Conservation (phyloP, 2,329 filamentous ascomycete genomes). For the Diaporthe sp. region DNA sequence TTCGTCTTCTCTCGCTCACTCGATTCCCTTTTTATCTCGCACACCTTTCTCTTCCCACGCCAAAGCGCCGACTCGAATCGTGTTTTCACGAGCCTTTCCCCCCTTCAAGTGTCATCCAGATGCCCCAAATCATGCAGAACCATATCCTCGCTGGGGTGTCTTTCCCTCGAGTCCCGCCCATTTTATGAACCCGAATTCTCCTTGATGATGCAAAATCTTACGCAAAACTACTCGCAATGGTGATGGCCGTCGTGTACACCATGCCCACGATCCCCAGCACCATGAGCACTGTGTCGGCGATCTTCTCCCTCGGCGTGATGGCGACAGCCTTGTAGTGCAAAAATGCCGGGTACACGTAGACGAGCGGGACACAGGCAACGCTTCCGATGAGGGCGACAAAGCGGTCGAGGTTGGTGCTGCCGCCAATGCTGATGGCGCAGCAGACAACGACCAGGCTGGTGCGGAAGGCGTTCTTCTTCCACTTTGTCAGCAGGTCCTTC, state of each 20-base stretch:
- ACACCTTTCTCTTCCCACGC: background rate
- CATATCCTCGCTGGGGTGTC: background rate
- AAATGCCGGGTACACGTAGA: conserved; percentile 82
- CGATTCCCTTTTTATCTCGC: background rate
- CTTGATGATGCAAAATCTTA: background rate
- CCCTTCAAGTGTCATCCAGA: background rate
- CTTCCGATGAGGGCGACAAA: conserved; percentile 82
- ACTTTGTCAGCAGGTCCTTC: conserved; percentile 75
- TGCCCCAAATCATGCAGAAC: conserved; percentile 5
- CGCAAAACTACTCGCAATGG: conserved; percentile 61
- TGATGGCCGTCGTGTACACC: conserved; percentile 79
- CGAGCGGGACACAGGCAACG: conserved; percentile 80
- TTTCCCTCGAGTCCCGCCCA: background rate
- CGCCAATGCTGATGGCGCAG: conserved; percentile 72
- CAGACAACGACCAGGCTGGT: conserved; percentile 70
- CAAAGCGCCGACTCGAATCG: conserved; percentile 21
- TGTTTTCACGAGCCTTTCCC: background rate
- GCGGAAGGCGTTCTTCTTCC: conserved; percentile 81
- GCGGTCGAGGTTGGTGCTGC: conserved; percentile 79
- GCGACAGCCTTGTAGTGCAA: conserved; percentile 79
- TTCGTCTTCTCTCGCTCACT: background rate
- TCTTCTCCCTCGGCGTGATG: conserved; percentile 66
- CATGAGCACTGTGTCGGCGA: conserved; percentile 74
- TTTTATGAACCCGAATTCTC: background rate
- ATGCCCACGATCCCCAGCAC: conserved; percentile 75